These are phyloP conservation scores for Lactifluus hygrophoroides DNA, from an alignment of 768 basidiomycete species.

Conservation along the genomic window DNA sequence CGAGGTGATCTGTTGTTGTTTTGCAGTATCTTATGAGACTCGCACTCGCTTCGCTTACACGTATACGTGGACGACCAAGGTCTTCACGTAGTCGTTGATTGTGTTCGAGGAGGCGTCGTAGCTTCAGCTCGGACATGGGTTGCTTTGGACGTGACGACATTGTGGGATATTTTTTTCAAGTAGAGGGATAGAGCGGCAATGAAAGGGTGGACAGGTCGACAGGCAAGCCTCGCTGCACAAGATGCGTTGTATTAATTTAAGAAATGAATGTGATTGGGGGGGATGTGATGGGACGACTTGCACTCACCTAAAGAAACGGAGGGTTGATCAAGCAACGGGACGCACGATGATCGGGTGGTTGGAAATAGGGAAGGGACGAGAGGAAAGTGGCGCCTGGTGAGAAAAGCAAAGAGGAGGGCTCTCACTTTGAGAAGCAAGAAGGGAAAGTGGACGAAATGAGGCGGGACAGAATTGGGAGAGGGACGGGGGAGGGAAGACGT, in stretches of 20 bases:
- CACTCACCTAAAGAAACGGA: not conserved
- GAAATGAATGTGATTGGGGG: not conserved
- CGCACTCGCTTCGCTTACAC: constrained; percentile 63
- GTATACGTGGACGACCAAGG: constrained; percentile 58
- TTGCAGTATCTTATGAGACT: constrained; percentile 70
- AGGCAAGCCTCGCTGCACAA: not conserved
- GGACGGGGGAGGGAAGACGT: not conserved
- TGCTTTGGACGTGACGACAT: constrained; percentile 62
- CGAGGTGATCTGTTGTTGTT: constrained; percentile 62
- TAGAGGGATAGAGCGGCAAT: constrained; percentile 6
- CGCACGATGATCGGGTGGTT: not conserved
- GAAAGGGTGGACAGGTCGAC: not conserved
- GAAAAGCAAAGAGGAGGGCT: not conserved
- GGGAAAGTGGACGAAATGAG: not conserved
- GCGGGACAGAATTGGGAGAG: not conserved
- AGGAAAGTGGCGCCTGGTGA: not conserved
- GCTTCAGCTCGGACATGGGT: constrained; percentile 76
- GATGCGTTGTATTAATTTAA: not conserved
- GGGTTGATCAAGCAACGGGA: constrained; percentile 3
- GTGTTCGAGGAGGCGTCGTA: constrained; percentile 68
- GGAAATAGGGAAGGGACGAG: not conserved
- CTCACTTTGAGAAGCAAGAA: not conserved
- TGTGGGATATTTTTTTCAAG: constrained; percentile 1
- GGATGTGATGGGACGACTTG: not conserved
- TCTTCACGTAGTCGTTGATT: constrained; percentile 67